Conservation (phyloP, 305 asterid species). For the Salvia sclarea region DNA sequence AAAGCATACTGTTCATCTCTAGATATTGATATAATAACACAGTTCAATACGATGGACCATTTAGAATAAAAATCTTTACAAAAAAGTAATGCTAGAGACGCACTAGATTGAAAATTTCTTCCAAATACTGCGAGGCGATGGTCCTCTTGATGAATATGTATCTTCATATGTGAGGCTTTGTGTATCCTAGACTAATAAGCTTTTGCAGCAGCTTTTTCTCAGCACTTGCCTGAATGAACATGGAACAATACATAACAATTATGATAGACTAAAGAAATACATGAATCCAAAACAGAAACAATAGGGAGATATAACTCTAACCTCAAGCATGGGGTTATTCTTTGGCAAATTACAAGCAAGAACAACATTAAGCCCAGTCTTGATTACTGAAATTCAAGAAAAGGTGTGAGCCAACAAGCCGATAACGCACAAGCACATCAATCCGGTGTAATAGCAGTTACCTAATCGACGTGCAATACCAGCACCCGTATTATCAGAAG, state of each 20-base stretch:
- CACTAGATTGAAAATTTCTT: slow-evolving; percentile 8
- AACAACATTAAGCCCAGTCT: slow-evolving; percentile 71
- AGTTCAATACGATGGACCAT: background rate
- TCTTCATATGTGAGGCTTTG: slow-evolving; percentile 43
- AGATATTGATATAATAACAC: background rate
- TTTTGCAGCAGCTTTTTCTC: slow-evolving; percentile 74
- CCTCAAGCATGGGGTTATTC: slow-evolving; percentile 85
- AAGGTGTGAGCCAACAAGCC: slow-evolving; percentile 31
- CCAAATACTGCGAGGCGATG: background rate
- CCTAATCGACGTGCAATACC: slow-evolving; percentile 91
- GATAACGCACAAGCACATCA: slow-evolving; percentile 9
- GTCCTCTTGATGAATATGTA: slow-evolving; percentile 10
- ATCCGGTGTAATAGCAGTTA: slow-evolving; percentile 31
- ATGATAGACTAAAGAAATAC: slow-evolving; percentile 7
- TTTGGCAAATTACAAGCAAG: slow-evolving; percentile 84
- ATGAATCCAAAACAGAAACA: background rate
- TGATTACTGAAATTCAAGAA: slow-evolving; percentile 53
- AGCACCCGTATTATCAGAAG: slow-evolving; percentile 80
- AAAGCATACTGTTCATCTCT: background rate
- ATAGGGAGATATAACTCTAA: slow-evolving; percentile 49
- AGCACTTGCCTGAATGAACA: slow-evolving; percentile 64
- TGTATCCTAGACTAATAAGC: slow-evolving; percentile 66
- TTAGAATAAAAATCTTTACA: background rate
- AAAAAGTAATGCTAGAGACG: background rate
- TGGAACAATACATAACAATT: background rate